Evolutionary conservation across 768 basidiomycete genomes (phyloP), one percentile per base, ranked within the genome.

Genomic region (Podaxis mareebaensis): DNA sequence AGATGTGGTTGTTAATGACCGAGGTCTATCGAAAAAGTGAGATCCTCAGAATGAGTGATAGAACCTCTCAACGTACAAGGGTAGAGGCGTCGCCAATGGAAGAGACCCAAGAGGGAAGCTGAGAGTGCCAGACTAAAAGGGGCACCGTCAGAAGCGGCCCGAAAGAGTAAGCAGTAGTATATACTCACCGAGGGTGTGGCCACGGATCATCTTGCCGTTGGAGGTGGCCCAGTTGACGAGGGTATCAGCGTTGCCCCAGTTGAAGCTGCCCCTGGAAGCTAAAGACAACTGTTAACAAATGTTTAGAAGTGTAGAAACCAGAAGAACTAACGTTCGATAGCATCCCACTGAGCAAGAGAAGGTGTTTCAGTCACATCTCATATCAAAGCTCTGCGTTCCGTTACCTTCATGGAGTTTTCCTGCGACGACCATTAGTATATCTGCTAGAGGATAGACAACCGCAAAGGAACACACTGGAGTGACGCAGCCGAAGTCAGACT

Each of bases 1-100:
- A 70, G 60, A 83, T 81, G 67, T 83, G 83, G 63, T 78, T 80
- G 67, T 82, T 74, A 63, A 82, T 76, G 64, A 81, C 79, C 1
- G 73, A 75, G 8, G 76, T 79, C 78, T 79, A 40, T 6, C 33
- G 56, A 30, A 30, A 57, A 17, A 53, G 13, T 39, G n/a, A 46
- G 28, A 20, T 17, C 10, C 12, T 33, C n/a, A 33, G 20, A 33
- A n/a, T 7, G 44, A 15, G 7, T 46, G n/a, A 46, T 22, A 17
- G 44, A 33, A 51, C 11, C 13, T 42, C 7, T 38, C 7, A 15
- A 63, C 67, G 54, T 11, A 78, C 79, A 71, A 81, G 67, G 13
- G 79, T 80, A 7, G 66, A 63, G 61, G 69, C 73, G 60, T 80
- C 77, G 52, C 65, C 71, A 61, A 80, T 80, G 3, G 69, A 65